phyloP scores from a whole-genome alignment of 179 eudicot species.

The Silene noctiflora region DNA sequence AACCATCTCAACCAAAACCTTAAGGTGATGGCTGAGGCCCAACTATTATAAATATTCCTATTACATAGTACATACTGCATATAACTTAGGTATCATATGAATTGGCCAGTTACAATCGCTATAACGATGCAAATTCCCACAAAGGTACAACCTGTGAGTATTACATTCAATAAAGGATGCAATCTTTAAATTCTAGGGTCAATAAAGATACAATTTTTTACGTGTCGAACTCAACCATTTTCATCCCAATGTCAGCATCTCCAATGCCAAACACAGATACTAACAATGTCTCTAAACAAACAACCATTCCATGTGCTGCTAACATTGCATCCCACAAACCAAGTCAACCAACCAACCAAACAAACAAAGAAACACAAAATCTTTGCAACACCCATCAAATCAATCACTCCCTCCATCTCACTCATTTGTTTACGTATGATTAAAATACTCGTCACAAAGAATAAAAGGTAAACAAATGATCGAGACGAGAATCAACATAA shows the following conservation, averaged over 20 bases:
- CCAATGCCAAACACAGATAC: not conserved
- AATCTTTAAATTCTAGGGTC: not conserved
- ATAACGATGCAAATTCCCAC: not conserved
- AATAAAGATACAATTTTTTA: conserved; percentile 9
- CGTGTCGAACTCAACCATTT: not conserved
- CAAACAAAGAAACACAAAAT: not conserved
- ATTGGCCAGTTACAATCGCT: no score
- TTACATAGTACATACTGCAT: no score
- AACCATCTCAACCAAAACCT: no score
- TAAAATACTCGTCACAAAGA: no score
- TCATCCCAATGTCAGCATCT: not conserved
- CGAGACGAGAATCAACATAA: no score
- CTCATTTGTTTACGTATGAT: no score
- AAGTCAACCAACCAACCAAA: not conserved
- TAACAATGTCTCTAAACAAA: not conserved
- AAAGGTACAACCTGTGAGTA: not conserved
- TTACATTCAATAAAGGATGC: conserved; percentile 1
- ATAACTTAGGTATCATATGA: not conserved
- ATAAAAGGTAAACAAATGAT: no score
- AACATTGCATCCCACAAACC: not conserved
- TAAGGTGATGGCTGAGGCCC: no score
- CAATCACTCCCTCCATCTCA: no score
- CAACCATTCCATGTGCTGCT: not conserved
- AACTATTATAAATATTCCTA: no score
- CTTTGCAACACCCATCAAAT: not conserved